These are phyloP conservation scores for Clavulina sp. DNA, from an alignment of 768 basidiomycete genomes.

Conservation along the genomic window DNA sequence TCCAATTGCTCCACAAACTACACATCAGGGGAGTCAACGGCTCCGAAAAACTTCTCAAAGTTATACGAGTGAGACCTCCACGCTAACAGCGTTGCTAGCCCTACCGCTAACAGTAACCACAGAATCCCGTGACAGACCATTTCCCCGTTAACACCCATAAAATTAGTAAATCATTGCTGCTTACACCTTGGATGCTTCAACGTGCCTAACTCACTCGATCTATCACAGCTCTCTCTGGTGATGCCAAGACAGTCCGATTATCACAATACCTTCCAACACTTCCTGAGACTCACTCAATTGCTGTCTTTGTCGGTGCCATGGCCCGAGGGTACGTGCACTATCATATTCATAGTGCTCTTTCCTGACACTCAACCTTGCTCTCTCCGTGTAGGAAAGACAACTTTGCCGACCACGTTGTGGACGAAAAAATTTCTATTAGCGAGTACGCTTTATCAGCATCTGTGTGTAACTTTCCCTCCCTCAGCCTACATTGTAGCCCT, in stretches of 20 bases:
- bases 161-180: constrained; percentile 45
- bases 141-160: constrained; percentile 91
- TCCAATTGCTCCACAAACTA: constrained; percentile 91
- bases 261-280: constrained; percentile 72
- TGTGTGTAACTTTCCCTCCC: constrained; percentile 7
- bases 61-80: constrained; percentile 57
- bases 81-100: not conserved
- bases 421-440: constrained; percentile 93
- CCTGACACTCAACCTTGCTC: not conserved
- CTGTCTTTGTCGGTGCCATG: constrained; percentile 97
- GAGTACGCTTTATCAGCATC: constrained; percentile 78
- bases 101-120: not conserved
- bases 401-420: constrained; percentile 88
- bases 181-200: not conserved
- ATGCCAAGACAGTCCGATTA: constrained; percentile 64
- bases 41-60: constrained; percentile 89
- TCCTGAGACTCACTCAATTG: constrained; percentile 74
- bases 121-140: constrained; percentile 93
- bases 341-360: not conserved
- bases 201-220: not conserved
- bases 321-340: constrained; percentile 45
- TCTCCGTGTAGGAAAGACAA: constrained; percentile 42
- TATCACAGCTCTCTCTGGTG: constrained; percentile 67
- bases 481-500: not conserved
- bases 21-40: constrained; percentile 93